A percentile compares a stretch with the other conserved stretches of the same genome.
Conservation (phyloP, 257 asterid genomes). For the Plectranthus barbatus region DNA sequence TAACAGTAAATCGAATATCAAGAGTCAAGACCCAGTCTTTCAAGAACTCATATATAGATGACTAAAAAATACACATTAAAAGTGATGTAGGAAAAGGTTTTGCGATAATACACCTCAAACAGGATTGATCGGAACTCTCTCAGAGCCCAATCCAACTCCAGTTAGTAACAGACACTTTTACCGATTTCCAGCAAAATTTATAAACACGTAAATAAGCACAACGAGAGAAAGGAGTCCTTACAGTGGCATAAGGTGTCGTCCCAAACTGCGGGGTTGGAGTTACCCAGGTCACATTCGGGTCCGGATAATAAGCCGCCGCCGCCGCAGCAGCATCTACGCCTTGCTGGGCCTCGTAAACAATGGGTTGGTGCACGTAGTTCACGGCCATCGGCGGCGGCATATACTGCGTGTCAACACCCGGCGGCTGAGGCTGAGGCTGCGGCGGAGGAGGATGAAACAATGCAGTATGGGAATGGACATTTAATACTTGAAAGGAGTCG, state of each 20-base stretch:
- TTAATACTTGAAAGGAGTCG: constrained; percentile 11
- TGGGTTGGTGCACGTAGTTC: constrained; percentile 20
- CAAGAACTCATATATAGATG: background rate
- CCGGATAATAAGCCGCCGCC: constrained; percentile 18
- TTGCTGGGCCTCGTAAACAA: constrained; percentile 18
- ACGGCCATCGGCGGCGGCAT: constrained; percentile 18
- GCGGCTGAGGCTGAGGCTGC: constrained; percentile 29
- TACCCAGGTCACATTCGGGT: constrained; percentile 25
- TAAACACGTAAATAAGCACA: background rate
- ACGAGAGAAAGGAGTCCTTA: constrained; percentile 14
- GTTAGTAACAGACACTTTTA: background rate
- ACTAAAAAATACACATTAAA: background rate
- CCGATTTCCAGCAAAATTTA: background rate
- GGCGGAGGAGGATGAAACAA: constrained; percentile 11
- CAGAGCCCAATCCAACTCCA: background rate
- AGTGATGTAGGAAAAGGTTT: background rate
- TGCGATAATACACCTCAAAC: background rate
- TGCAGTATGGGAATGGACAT: constrained; percentile 7
- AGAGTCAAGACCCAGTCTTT: background rate
- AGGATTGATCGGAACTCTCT: background rate
- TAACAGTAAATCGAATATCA: background rate
- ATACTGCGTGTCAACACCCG: constrained; percentile 31
- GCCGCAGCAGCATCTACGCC: background rate
- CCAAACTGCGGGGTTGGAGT: constrained; percentile 21
- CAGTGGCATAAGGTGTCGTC: constrained; percentile 17